These are phyloP conservation scores for Polygonum maritimum DNA, from an alignment of 148 eudicot genomes.

Conservation along the genomic window DNA sequence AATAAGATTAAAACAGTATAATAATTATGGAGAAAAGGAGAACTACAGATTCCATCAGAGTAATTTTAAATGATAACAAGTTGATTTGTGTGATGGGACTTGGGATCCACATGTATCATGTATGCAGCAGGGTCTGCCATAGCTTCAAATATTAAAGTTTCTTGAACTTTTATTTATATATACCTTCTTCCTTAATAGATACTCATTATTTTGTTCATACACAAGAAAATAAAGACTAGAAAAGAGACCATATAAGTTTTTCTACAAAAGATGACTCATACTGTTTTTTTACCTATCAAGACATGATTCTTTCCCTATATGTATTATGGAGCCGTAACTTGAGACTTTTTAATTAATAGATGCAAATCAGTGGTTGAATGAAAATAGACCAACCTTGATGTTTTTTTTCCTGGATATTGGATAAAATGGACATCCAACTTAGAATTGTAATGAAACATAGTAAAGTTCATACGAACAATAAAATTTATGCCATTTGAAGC, in stretches of 20 bases:
- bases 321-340: not conserved
- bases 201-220: not conserved
- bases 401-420: conserved; percentile 2
- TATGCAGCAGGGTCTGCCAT: not conserved
- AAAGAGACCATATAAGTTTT: not conserved
- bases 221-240: not conserved
- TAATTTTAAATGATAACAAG: not conserved
- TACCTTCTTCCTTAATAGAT: not conserved
- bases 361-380: not conserved
- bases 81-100: not conserved
- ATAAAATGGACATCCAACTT: not conserved
- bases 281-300: not conserved
- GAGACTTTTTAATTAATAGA: not conserved
- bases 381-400: not conserved
- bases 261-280: not conserved
- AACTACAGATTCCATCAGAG: not conserved
- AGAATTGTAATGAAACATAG: not conserved
- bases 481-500: not conserved
- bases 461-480: not conserved
- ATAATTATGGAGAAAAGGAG: not conserved
- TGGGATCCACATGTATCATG: not conserved
- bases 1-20: not conserved
- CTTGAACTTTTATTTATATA: not conserved
- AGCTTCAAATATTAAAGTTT: not conserved
- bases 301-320: not conserved